Evolutionary conservation across 106 monocot genomes (phyloP).

Genomic region (Dioscorea zingiberensis): DNA sequence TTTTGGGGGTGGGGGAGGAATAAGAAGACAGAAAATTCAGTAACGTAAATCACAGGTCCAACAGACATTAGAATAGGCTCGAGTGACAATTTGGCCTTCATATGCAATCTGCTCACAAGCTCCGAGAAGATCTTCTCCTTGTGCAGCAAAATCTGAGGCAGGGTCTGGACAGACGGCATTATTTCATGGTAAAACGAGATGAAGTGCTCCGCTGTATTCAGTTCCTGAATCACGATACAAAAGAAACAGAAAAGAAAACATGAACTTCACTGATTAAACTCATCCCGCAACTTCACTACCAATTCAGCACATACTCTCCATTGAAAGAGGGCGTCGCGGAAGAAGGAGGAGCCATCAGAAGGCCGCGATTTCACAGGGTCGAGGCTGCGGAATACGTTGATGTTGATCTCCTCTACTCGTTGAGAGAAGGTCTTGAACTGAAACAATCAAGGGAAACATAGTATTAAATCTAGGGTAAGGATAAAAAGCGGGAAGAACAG

Average conservation of each 20-base stretch:
- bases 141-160: conserved; percentile 78
- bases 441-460: neutral
- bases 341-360: conserved; percentile 65
- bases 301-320: conserved; percentile 48
- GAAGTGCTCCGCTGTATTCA: conserved; percentile 89
- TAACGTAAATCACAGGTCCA: neutral
- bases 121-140: conserved; percentile 64
- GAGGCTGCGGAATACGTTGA: conserved; percentile 72
- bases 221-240: conserved; percentile 37
- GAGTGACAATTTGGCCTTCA: conserved; percentile 62
- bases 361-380: conserved; percentile 53
- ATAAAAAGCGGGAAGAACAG: neutral
- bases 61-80: conserved; percentile 81
- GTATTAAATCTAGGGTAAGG: neutral
- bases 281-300: neutral
- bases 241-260: conserved; percentile 1
- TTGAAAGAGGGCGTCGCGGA: conserved; percentile 62
- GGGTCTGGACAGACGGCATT: conserved; percentile 82
- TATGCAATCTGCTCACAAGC: conserved; percentile 53
- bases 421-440: conserved; percentile 85
- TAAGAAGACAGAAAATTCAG: neutral
- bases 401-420: conserved; percentile 73
- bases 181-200: conserved; percentile 80
- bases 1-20: neutral
- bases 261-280: neutral